Evolutionary conservation across 768 basidiomycete genomes (phyloP), one percentile per base, ranked within the genome.

Genomic region (Boletellus emodensis): DNA sequence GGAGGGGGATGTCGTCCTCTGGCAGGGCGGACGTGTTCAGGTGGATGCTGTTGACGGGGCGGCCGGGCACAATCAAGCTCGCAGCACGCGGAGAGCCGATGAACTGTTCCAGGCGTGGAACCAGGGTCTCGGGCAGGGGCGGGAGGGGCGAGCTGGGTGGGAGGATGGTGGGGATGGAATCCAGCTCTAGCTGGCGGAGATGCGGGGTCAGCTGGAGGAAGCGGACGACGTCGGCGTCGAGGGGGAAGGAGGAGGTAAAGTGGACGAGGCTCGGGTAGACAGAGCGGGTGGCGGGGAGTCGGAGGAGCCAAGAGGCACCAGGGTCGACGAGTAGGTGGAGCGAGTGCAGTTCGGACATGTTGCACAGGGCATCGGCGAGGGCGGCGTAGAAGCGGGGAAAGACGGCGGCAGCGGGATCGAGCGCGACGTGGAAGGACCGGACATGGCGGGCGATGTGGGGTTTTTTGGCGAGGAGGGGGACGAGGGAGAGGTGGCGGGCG

Each of bases 11-110:
- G 59, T 82, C 75, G 24, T 76, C 78, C 56, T 81, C 79, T 20
- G 77, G 72, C 54, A 87, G 68, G 65, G 81, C 79, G 28, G 81
- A 75, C n/a, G 74, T 78, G 51, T 75, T 77, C 48, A 90, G 75
- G 63, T 82, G 79, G 43, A 90, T 74, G 60, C 75, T 76, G 53
- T 78, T 70, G 35, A 89, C 74, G 10, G 87, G 85, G 18, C 87
- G 79, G 14, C 82, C 80, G 39, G 84, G 84, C 3, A 85, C 75
- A 58, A 89, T 68, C 22, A 70, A 65, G 45, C 72, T 68, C 20
- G 86, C 83, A 18, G 75, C 75, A 44, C 75, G 68, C 30, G 78
- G 71, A 17, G 86, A 80, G 18, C 85, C 87, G 45, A 77, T 75
- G 63, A 88, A 83, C 38, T 82, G 78, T 44, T 70, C 66, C 49